Conservation (phyloP, 306 rosid species). For the Fragaria ananassa region DNA sequence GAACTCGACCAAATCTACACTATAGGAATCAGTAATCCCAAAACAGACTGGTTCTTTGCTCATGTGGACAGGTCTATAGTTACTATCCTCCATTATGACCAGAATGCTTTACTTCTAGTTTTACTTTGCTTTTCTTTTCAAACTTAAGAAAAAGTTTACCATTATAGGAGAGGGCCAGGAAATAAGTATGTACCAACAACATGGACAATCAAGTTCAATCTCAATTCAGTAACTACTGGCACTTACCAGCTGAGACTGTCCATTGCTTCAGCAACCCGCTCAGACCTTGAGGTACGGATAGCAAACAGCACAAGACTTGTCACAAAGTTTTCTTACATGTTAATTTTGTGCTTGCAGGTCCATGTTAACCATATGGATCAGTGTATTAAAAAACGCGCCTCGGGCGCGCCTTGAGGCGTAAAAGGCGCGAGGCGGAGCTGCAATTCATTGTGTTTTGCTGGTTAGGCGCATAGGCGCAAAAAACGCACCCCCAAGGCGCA, state of each 20-base stretch:
- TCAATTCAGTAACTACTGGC: slow-evolving; percentile 25
- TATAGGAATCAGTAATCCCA: slow-evolving; percentile 35
- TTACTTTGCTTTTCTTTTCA: neutral
- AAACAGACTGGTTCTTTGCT: slow-evolving; percentile 49
- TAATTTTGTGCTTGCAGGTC: slow-evolving; percentile 21
- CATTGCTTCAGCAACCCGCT: slow-evolving; percentile 43
- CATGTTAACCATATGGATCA: slow-evolving; percentile 29
- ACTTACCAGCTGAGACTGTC: slow-evolving; percentile 34
- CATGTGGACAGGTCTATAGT: slow-evolving; percentile 37
- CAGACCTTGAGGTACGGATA: slow-evolving; percentile 24
- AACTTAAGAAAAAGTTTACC: neutral
- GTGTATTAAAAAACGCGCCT: too few species aligned
- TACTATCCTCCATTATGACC: neutral
- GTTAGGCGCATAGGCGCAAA: too few species aligned
- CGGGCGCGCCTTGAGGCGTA: too few species aligned
- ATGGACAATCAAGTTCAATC: slow-evolving; percentile 42
- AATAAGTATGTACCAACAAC: slow-evolving; percentile 31
- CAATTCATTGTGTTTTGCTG: too few species aligned
- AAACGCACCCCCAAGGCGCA: too few species aligned
- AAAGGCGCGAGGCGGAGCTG: too few species aligned
- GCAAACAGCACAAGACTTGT: neutral
- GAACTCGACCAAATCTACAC: slow-evolving; percentile 34
- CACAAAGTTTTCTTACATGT: neutral
- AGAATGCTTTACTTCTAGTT: neutral
- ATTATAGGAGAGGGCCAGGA: slow-evolving; percentile 34